These are phyloP conservation scores for Medicago lupulina DNA, from an alignment of 306 rosid species.

Conservation along the genomic window DNA sequence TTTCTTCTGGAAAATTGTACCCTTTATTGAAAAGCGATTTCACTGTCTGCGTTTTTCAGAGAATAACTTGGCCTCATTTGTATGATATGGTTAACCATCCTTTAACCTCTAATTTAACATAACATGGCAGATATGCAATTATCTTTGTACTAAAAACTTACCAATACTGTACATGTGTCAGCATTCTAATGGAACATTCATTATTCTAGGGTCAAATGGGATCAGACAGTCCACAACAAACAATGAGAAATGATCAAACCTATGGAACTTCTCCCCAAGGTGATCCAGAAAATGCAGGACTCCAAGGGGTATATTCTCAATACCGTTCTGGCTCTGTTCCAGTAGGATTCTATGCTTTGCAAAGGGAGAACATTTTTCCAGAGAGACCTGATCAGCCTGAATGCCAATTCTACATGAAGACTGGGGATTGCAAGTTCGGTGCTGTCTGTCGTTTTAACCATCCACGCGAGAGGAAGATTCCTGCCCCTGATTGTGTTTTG, in stretches of 20 bases:
- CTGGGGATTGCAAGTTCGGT: slow-evolving; percentile 98
- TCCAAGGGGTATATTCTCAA: slow-evolving; percentile 72
- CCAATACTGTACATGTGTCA: slow-evolving; percentile 32
- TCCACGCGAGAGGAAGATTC: slow-evolving; percentile 86
- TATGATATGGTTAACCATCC: slow-evolving; percentile 3
- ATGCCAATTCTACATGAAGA: slow-evolving; percentile 97
- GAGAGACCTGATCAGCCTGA: slow-evolving; percentile 98
- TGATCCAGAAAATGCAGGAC: slow-evolving; percentile 67
- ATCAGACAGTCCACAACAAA: slow-evolving; percentile 79
- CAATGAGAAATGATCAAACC: slow-evolving; percentile 67
- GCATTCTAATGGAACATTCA: slow-evolving; percentile 43
- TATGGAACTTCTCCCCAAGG: slow-evolving; percentile 73
- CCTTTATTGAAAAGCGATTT: slow-evolving; percentile 27
- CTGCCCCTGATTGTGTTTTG: slow-evolving; percentile 92
- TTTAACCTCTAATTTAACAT: slow-evolving; percentile 6
- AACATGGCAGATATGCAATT: slow-evolving; percentile 30
- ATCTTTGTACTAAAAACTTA: slow-evolving; percentile 17
- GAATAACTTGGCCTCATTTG: slow-evolving; percentile 6
- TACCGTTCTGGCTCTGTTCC: slow-evolving; percentile 72
- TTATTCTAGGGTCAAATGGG: slow-evolving; percentile 89
- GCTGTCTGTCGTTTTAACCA: slow-evolving; percentile 97
- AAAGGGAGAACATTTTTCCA: slow-evolving; percentile 93
- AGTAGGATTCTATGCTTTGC: slow-evolving; percentile 80
- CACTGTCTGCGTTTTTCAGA: slow-evolving; percentile 8
- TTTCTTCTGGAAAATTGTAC: not conserved